Evolutionary conservation across 1,284 basidiomycete species (phyloP), one percentile per base, ranked within the genome.

Genomic region (Ganoderma resinaceum): DNA sequence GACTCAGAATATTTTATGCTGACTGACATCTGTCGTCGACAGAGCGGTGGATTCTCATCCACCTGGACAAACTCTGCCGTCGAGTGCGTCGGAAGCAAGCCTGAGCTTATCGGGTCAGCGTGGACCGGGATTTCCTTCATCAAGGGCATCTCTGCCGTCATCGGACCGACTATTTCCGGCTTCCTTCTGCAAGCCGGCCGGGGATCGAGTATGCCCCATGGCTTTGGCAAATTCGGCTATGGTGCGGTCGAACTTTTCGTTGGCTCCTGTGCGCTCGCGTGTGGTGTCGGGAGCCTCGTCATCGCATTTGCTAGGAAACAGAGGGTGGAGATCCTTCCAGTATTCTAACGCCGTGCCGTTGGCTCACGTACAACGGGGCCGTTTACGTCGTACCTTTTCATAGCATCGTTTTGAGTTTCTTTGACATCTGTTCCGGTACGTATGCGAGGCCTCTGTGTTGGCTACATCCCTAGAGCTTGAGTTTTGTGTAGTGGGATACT

Each of bases 231-330:
- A 52, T 74, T 72, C 37, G 76, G 76, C 2, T 78, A 76, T 57
- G 73, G 73, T 16, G 66, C 72, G 7, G 70, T 78, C 42, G 76
- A 78, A 61, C 66, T 78, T 14, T 78, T 78, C 58, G 76, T 78
- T 12, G 76, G 76, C 5, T 73, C 72, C 2, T 76, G 74, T 42
- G 76, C 76, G 26, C 57, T 75, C 6, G 74, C 70, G 33, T 72
- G 72, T 1, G 72, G 72, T n/a, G 49, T 72, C 2, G 63, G 68
- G 4, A 75, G 75, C 64, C 31, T 73, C 20, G 55, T 74, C 35
- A 66, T 76, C 18, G 73, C 73, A 11, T 62, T 66, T 1, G 69
- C 71, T 31, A 74, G 71, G 58, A 60, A 40, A 46, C 63, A 37
- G 57, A 43, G 57, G 43, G 57, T 52, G 14, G 58, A 40, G n/a